phyloP scores from a whole-genome alignment of 257 asterid species.

The Perilla frutescens region DNA sequence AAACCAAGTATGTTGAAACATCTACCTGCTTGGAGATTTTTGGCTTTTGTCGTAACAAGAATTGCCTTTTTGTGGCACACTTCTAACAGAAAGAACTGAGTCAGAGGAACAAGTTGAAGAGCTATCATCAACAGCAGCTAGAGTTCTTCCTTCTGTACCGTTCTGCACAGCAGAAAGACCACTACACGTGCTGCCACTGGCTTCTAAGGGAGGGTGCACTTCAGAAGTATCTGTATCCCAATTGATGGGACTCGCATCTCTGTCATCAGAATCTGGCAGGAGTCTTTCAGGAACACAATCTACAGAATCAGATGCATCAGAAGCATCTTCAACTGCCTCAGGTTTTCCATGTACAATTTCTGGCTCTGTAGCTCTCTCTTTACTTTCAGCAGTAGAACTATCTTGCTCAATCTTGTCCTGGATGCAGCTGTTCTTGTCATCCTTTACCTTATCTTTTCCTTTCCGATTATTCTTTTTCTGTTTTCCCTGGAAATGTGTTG shows the following conservation, averaged over 20 bases:
- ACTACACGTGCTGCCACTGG: conserved; percentile 38
- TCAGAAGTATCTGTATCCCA: conserved; percentile 63
- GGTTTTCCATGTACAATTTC: conserved; percentile 50
- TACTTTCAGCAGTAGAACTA: conserved; percentile 44
- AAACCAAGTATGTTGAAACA: not conserved
- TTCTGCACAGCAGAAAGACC: conserved; percentile 61
- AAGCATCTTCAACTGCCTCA: conserved; percentile 66
- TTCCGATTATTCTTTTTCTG: conserved; percentile 76
- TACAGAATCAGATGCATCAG: conserved; percentile 82
- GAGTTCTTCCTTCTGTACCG: conserved; percentile 57
- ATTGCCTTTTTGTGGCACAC: conserved; percentile 46
- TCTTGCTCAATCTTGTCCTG: conserved; percentile 58
- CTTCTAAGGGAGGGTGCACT: conserved; percentile 60
- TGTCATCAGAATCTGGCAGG: conserved; percentile 67
- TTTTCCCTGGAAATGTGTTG: conserved; percentile 60
- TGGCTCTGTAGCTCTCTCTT: conserved; percentile 36
- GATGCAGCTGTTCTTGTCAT: conserved; percentile 48
- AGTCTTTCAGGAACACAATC: conserved; percentile 60
- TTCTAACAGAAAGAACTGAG: conserved; percentile 70
- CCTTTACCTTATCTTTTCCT: conserved; percentile 75
- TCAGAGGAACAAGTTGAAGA: conserved; percentile 94
- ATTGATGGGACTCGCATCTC: conserved; percentile 57
- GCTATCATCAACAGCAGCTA: conserved; percentile 77
- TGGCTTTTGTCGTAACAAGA: conserved; percentile 46
- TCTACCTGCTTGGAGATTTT: conserved; percentile 69